These are phyloP conservation scores for Lentinus brumalis DNA, from an alignment of 768 basidiomycete species.

Conservation along the genomic window DNA sequence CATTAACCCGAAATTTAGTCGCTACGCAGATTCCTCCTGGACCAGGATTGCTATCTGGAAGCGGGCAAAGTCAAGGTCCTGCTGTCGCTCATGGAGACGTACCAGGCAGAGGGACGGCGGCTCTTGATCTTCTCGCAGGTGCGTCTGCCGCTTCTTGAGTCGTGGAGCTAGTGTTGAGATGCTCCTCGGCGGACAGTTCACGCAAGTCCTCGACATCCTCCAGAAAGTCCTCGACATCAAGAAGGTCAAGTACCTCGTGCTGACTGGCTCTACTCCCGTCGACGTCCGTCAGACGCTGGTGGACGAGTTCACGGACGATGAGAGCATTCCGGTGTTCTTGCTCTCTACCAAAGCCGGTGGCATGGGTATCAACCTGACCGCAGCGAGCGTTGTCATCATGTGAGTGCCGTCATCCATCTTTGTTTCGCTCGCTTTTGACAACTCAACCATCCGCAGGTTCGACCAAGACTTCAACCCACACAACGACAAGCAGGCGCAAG, in stretches of 20 bases:
- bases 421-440: neutral
- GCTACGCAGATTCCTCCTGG: conserved; percentile 72
- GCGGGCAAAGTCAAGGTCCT: conserved; percentile 87
- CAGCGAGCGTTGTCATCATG: conserved; percentile 95
- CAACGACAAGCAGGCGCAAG: conserved; percentile 97
- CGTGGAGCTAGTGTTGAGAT: neutral
- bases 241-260: conserved; percentile 72
- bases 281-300: conserved; percentile 92
- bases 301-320: conserved; percentile 91
- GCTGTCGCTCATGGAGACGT: conserved; percentile 67
- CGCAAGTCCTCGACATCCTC: conserved; percentile 93
- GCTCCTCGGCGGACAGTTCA: conserved; percentile 60
- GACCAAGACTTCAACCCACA: conserved; percentile 99
- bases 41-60: conserved; percentile 74
- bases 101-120: conserved; percentile 70
- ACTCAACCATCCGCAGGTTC: conserved; percentile 54
- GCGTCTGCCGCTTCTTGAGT: conserved; percentile 19
- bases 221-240: conserved; percentile 76
- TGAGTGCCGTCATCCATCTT: conserved; percentile 34
- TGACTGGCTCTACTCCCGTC: conserved; percentile 93
- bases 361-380: conserved; percentile 96
- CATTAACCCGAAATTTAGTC: conserved; percentile 44
- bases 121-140: conserved; percentile 96
- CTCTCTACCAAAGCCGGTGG: conserved; percentile 92
- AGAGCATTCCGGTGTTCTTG: conserved; percentile 84